Evolutionary conservation across 176 grass and related monocot genomes (phyloP), one percentile per base, ranked within the genome.

Genomic region (Oryza glumipatula): DNA sequence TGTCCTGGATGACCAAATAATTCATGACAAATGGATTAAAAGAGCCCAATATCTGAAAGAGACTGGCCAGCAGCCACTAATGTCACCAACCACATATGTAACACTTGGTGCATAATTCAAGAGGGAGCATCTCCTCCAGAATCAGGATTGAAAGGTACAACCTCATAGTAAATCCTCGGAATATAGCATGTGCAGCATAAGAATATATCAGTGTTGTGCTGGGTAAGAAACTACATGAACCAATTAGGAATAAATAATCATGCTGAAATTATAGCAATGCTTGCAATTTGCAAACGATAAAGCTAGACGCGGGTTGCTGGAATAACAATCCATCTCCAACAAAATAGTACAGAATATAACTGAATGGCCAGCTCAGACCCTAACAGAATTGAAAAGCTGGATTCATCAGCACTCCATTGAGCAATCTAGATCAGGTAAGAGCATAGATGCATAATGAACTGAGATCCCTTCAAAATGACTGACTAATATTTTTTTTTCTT

Each of bases 51-150:
- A 65, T 82, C 69, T 80, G 70, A 90, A 86, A 86, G 84, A 67
- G 84, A 76, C 80, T 41, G 64, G 38, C 70, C 84, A 83, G 68
- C 78, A 65, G 63, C 76, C 80, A 75, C 48, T 51, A 80, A 21
- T 23, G 22, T 52, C 64, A 87, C 76, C 84, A 84, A 90, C 84
- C 80, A 87, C 79, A 79, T 44, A 43, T 58, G 39, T 41, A 83
- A 87, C 75, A 87, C 80, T 90, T 87, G 89, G 84, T 83, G 51
- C 80, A 74, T 77, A 87, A 83, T 80, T 28, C 12, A 75, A 79
- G 41, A 41, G 60, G 36, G 47, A 68, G 60, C 83, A 86, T 47
- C 30, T 71, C 15, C 76, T 71, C 15, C 76, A 78, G 83, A 46
- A 79, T 65, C 73, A 68, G 45, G 67, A 28, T 82, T 35, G 43